Conservation (phyloP, 2,329 filamentous ascomycete species). For the Aureobasidium sp. region DNA sequence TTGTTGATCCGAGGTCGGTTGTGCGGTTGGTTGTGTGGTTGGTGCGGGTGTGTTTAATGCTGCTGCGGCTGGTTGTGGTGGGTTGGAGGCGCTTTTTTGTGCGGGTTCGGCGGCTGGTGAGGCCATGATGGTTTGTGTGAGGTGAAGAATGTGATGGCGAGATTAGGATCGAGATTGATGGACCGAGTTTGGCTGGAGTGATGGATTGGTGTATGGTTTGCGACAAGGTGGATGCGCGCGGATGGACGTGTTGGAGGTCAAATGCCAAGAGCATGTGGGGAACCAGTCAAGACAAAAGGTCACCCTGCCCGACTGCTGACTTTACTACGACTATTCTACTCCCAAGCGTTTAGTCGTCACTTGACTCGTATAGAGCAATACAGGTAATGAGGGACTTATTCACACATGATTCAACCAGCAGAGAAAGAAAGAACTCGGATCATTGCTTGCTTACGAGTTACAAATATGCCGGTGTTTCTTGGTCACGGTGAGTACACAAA, state of each 20-base stretch:
- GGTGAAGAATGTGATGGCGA: neutral
- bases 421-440: no score
- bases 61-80: conserved; percentile 15
- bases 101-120: conserved; percentile 4
- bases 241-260: neutral
- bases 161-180: neutral
- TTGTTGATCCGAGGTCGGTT: conserved; percentile 18
- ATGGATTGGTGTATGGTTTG: neutral
- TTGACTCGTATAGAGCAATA: no score
- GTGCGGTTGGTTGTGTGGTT: conserved; percentile 9
- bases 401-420: no score
- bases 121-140: neutral
- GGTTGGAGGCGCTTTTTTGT: conserved; percentile 12
- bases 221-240: neutral
- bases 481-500: neutral
- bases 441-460: no score
- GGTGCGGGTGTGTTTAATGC: conserved; percentile 14
- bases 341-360: neutral
- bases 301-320: neutral
- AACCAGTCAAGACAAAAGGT: neutral
- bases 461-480: no score
- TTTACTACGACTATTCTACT: neutral
- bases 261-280: neutral
- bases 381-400: no score
- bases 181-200: neutral